phyloP scores from a whole-genome alignment of 1,284 basidiomycete species.

The Ustilago sp. region DNA sequence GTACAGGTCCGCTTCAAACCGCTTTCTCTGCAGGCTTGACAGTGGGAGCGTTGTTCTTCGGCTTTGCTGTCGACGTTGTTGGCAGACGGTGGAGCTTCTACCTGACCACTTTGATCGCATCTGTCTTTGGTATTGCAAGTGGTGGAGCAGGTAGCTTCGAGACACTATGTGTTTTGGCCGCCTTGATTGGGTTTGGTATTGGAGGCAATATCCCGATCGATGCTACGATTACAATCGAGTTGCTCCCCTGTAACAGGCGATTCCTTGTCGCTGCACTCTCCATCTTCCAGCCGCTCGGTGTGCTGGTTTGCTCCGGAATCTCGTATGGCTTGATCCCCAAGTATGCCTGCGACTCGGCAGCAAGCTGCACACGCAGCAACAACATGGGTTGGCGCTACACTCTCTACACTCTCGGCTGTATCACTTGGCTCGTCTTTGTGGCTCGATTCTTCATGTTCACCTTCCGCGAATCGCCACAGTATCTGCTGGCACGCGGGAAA shows the following conservation, averaged over 20 bases:
- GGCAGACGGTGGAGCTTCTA: slow-evolving; percentile 64
- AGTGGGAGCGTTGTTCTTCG: slow-evolving; percentile 64
- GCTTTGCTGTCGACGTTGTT: slow-evolving; percentile 62
- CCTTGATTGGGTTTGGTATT: slow-evolving; percentile 60
- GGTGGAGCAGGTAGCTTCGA: slow-evolving; percentile 56
- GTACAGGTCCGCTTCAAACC: slow-evolving; percentile 53
- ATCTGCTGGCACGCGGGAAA: slow-evolving; percentile 55
- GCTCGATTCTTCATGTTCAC: slow-evolving; percentile 63
- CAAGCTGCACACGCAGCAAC: slow-evolving; percentile 41
- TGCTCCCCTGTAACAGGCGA: slow-evolving; percentile 54
- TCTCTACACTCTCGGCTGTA: slow-evolving; percentile 62
- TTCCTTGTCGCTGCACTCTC: slow-evolving; percentile 59
- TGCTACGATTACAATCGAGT: slow-evolving; percentile 62
- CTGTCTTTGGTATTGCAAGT: slow-evolving; percentile 58
- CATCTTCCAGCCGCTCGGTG: slow-evolving; percentile 66
- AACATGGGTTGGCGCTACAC: slow-evolving; percentile 68
- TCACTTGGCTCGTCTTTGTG: slow-evolving; percentile 65
- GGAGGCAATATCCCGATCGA: slow-evolving; percentile 65
- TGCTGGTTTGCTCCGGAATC: slow-evolving; percentile 58
- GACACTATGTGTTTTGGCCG: slow-evolving; percentile 51
- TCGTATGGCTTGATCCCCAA: slow-evolving; percentile 63
- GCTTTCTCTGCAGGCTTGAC: slow-evolving; percentile 62
- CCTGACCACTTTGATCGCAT: slow-evolving; percentile 58
- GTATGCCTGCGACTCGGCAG: slow-evolving; percentile 50
- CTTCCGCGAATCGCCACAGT: slow-evolving; percentile 65